A percentile compares a stretch with the other conserved stretches of the same genome.
phyloP scores from a whole-genome alignment of 2,329 filamentous ascomycete species.

The Arachnomyces sp. region DNA sequence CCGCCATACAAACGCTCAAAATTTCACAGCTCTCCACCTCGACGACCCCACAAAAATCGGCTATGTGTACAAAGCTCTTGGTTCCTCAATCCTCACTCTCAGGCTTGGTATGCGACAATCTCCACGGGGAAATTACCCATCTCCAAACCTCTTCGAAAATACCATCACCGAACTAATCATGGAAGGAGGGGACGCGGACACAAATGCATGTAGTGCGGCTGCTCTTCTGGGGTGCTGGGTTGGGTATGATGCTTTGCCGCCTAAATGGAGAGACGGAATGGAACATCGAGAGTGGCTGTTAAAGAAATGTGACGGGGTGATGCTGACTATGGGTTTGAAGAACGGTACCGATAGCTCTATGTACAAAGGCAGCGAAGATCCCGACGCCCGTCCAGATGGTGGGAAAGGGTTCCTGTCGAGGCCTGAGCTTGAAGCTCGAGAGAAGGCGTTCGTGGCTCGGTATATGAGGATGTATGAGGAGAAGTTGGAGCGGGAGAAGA shows the following conservation, averaged over 20 bases:
- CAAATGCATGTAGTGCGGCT: constrained; percentile 48
- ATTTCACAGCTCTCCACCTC: constrained; percentile 36
- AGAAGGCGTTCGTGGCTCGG: constrained; percentile 9
- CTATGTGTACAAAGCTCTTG: constrained; percentile 49
- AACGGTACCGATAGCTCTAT: background rate
- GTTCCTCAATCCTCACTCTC: constrained; percentile 40
- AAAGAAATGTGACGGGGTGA: constrained; percentile 9
- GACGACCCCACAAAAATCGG: constrained; percentile 43
- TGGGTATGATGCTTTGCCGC: constrained; percentile 41
- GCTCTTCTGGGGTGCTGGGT: constrained; percentile 44
- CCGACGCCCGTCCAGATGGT: constrained; percentile 10
- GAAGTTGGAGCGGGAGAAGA: constrained; percentile 8
- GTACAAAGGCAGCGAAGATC: constrained; percentile 9
- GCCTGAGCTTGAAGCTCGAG: constrained; percentile 9
- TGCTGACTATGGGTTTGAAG: constrained; percentile 3
- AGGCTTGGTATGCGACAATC: constrained; percentile 37
- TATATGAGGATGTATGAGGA: constrained; percentile 8
- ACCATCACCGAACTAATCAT: constrained; percentile 45
- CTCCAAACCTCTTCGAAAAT: constrained; percentile 35
- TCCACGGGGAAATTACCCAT: background rate
- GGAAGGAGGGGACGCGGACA: constrained; percentile 49
- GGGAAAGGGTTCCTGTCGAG: constrained; percentile 11
- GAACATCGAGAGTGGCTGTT: constrained; percentile 14
- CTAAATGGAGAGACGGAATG: constrained; percentile 45
- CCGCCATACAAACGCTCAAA: constrained; percentile 31